Conservation (phyloP, 176 grass and related monocot species). For the Luzula sylvatica region DNA sequence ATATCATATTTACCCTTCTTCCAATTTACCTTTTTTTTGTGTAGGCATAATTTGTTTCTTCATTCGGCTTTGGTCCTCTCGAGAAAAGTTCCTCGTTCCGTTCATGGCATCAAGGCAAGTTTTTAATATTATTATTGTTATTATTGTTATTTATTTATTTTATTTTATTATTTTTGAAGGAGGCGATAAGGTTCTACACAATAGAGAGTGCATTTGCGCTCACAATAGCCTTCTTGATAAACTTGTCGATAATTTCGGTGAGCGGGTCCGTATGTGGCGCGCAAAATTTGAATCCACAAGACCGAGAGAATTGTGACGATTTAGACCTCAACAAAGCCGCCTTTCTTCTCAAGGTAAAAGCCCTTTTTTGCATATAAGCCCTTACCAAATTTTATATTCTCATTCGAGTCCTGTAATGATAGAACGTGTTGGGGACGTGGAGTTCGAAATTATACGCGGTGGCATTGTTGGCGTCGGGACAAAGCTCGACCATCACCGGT, state of each 20-base stretch:
- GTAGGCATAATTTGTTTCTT: conserved; percentile 97
- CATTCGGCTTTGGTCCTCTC: conserved; percentile 94
- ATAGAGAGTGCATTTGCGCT: conserved; percentile 98
- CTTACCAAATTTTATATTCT: conserved; percentile 2
- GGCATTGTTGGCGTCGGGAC: conserved; percentile 89
- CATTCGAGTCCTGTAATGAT: conserved; percentile 6
- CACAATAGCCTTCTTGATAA: conserved; percentile 86
- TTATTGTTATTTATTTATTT: background rate
- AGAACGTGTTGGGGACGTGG: conserved; percentile 97
- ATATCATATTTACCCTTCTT: too few relatives aligned
- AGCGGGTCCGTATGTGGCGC: conserved; percentile 88
- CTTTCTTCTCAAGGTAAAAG: conserved; percentile 72
- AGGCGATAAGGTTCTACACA: conserved; percentile 86
- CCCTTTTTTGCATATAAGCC: background rate
- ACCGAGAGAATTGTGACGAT: conserved; percentile 64
- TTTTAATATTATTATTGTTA: conserved; percentile 11
- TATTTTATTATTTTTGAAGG: conserved; percentile 41
- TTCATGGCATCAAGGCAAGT: conserved; percentile 66
- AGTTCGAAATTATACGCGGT: conserved; percentile 92
- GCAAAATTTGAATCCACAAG: conserved; percentile 52
- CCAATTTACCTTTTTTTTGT: conserved; percentile 11
- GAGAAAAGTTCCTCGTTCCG: conserved; percentile 84
- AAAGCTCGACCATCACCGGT: conserved; percentile 97
- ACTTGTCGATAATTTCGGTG: conserved; percentile 91
- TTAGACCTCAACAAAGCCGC: conserved; percentile 97